Evolutionary conservation across 73 alveolate species (phyloP), one percentile per base, ranked within the genome.

Genomic region (Paraurostyla sp.): DNA sequence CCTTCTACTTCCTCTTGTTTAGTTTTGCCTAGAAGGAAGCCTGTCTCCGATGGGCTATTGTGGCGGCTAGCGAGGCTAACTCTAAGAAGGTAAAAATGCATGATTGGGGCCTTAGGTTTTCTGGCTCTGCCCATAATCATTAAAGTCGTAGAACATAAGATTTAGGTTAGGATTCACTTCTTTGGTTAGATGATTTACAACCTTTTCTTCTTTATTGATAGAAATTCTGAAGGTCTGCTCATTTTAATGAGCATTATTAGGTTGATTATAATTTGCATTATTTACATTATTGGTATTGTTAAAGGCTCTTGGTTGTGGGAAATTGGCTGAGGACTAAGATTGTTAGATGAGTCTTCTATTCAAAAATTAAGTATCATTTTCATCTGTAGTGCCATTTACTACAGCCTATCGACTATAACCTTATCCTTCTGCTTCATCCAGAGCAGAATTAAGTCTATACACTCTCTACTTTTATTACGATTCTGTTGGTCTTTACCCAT

Each of bases 231-330:
- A 41, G 6, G 84, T 63, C 38, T 41, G 63, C 33, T 43, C 84
- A 20, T 43, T 41, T 32, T 60, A n/a, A n/a, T n/a, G n/a, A 46
- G 58, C 58, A 20, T 20, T 20, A 46, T 15, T 46, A 46, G 22
- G 22, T 69, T 43, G 41, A n/a, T 63, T 46, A 69, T n/a, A 69
- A 40, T 29, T 60, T 18, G 78, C 50, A 30, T 60, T 29, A 33
- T 69, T 38, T 13, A 13, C 41, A 69, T 38, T 41, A 38, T 41
- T 16, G 52, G 30, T 69, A 38, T 36, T 69, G 35, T n/a, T 69
- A 25, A 69, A 69, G 7, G 84, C 59, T 41, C 84, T 69, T 13
- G 84, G 84, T 38, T 69, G 27, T n/a, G 84, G 84, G 23, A 69
- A 69, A 43, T 69, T 69, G 18, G 84, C 29, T 15, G 84, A 69